phyloP scores from a whole-genome alignment of 768 basidiomycete species.

The Naganishia onofrii region DNA sequence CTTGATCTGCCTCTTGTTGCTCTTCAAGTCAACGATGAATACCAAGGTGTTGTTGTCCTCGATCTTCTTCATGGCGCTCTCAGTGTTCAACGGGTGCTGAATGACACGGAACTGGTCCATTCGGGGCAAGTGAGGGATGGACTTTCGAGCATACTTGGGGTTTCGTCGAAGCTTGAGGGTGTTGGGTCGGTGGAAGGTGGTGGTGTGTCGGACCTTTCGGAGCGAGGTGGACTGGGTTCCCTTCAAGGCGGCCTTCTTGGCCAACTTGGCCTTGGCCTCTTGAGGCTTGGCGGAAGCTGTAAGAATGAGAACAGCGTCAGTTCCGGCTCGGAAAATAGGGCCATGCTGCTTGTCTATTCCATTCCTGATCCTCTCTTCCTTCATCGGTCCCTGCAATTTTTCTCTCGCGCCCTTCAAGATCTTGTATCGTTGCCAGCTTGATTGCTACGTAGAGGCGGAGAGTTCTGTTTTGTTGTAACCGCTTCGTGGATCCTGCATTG shows the following conservation, averaged over 20 bases:
- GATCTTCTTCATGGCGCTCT: slow-evolving; percentile 99
- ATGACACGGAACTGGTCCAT: slow-evolving; percentile 98
- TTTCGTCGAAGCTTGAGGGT: slow-evolving; percentile 78
- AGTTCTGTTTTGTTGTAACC: too few species aligned
- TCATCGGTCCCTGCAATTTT: background rate
- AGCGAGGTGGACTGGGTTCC: slow-evolving; percentile 71
- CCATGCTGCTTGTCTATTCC: background rate
- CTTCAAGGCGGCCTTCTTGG: slow-evolving; percentile 94
- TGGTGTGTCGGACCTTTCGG: slow-evolving; percentile 78
- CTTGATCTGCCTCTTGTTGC: slow-evolving; percentile 99
- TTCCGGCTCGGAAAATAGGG: background rate
- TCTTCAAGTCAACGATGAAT: slow-evolving; percentile 89
- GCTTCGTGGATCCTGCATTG: too few species aligned
- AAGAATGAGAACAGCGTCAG: slow-evolving; percentile 8
- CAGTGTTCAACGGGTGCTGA: slow-evolving; percentile 73
- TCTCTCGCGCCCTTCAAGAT: background rate
- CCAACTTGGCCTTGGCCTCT: slow-evolving; percentile 77
- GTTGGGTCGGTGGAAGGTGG: slow-evolving; percentile 94
- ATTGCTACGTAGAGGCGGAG: too few species aligned
- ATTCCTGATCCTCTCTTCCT: background rate
- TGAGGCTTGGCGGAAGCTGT: slow-evolving; percentile 49
- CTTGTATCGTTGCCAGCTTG: too few species aligned
- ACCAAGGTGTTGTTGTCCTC: slow-evolving; percentile 99
- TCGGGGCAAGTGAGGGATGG: slow-evolving; percentile 81
- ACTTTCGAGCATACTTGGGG: slow-evolving; percentile 94